phyloP scores from a whole-genome alignment of 208 protist species.

The Crithidia mellificae region DNA sequence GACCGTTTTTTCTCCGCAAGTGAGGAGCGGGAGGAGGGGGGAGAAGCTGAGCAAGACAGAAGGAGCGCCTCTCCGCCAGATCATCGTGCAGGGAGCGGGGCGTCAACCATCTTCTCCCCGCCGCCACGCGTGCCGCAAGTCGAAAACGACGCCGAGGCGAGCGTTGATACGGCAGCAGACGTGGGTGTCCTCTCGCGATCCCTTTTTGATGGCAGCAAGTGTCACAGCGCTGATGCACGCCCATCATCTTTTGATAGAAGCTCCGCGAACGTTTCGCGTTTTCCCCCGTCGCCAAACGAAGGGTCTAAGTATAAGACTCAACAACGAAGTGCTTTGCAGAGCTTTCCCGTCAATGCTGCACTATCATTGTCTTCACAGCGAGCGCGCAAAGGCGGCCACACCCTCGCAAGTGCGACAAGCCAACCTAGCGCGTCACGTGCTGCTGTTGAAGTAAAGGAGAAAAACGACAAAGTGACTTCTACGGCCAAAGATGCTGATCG shows the following conservation, averaged over 20 bases:
- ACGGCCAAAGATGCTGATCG: not conserved
- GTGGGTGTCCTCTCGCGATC: not conserved
- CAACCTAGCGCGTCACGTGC: not conserved
- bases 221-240: not conserved
- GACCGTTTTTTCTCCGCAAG: conserved; percentile 22
- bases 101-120: not conserved
- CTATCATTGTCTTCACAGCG: not conserved
- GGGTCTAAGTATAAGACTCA: not conserved
- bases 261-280: no score
- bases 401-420: not conserved
- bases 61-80: not conserved
- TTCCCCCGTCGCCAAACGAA: not conserved
- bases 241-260: not conserved
- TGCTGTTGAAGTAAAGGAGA: not conserved
- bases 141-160: not conserved
- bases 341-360: not conserved
- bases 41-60: not conserved
- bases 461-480: not conserved
- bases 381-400: not conserved
- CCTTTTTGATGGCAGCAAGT: not conserved
- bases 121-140: not conserved
- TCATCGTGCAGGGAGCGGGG: not conserved
- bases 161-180: not conserved
- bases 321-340: not conserved
- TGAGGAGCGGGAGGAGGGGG: conserved; percentile 9